Evolutionary conservation across 2,329 filamentous ascomycete species (phyloP), one percentile per base, ranked within the genome.

Genomic region (Diplodia sapinea): DNA sequence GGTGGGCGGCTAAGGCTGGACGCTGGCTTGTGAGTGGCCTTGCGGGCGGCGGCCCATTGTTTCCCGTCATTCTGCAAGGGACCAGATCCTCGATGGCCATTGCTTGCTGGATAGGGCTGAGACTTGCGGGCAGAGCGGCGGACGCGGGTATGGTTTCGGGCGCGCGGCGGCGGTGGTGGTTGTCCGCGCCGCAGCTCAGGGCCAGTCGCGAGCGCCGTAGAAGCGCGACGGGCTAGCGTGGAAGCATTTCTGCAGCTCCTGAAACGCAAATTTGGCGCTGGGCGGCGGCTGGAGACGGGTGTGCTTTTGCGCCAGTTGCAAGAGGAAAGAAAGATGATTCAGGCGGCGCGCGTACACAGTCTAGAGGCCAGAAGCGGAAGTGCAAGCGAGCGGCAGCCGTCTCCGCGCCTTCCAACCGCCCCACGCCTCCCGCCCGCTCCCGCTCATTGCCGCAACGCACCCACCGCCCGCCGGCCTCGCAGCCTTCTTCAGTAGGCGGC

Each of bases 81-180:
- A 51, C 59, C 52, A 49, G 54, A 59, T 31, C 15, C 52, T 51
- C 11, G 64, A 55, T 59, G 40, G 47, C 26, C 43, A 51, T 31
- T 66, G 64, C 52, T 66, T 29, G 26, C 38, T 20, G 43, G 31
- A 40, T 51, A 66, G 33, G 64, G 54, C 64, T 66, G 64, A 66
- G 55, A 59, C 52, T 12, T 26, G 50, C 52, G 36, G 62, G 62
- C 40, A 65, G 17, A 33, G 54, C 31, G 38, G 50, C 62, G n/a
- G 52, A 3, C 40, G 26, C 43, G 40, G 52, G 15, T 2, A 38
- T 17, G 51, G 63, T 65, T 56, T 65, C 62, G 51, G 62, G 49
- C 61, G 51, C 38, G 43, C n/a, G 47, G 57, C 49, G 29, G 56
- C 49, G 13, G 36, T 13, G 36, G 36, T 38, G 31, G 57, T 55